Percentiles rank a stretch among this genome's conserved stretches.
phyloP scores from a whole-genome alignment of 805 yeast genomes.

The Candida ponderosae region DNA sequence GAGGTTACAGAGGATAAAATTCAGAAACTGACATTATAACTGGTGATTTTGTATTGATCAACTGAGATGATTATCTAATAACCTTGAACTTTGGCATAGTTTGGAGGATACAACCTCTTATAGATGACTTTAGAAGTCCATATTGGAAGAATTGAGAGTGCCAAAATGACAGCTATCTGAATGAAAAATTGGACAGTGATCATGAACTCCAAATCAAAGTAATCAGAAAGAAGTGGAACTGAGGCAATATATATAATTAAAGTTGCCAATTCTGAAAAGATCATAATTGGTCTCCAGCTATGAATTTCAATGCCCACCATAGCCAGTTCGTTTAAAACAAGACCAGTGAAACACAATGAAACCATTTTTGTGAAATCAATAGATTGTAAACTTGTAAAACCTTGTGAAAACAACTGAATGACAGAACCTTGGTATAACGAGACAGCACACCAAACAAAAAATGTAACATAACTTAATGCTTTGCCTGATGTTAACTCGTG shows the following conservation, averaged over 20 bases:
- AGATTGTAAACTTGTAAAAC: conserved; percentile 54
- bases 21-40: too few relatives aligned
- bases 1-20: too few relatives aligned
- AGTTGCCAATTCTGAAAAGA: conserved; percentile 64
- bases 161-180: conserved; percentile 57
- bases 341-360: conserved; percentile 73
- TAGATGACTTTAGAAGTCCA: conserved; percentile 77
- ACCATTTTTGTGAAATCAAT: conserved; percentile 66
- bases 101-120: conserved; percentile 82
- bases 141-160: conserved; percentile 75
- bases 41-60: background rate
- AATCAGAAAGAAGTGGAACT: conserved; percentile 81
- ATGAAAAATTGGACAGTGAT: conserved; percentile 53
- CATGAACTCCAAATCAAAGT: conserved; percentile 67
- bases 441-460: conserved; percentile 84
- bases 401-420: conserved; percentile 77
- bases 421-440: conserved; percentile 88
- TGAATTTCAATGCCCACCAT: conserved; percentile 93
- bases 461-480: conserved; percentile 78
- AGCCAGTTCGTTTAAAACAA: conserved; percentile 75
- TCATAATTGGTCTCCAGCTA: conserved; percentile 84
- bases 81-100: conserved; percentile 94
- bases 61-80: conserved; percentile 25
- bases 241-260: conserved; percentile 59
- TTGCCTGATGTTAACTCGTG: conserved; percentile 85